phyloP scores from a whole-genome alignment of 2,329 filamentous ascomycete species.

The Blastomyces gilchristii region DNA sequence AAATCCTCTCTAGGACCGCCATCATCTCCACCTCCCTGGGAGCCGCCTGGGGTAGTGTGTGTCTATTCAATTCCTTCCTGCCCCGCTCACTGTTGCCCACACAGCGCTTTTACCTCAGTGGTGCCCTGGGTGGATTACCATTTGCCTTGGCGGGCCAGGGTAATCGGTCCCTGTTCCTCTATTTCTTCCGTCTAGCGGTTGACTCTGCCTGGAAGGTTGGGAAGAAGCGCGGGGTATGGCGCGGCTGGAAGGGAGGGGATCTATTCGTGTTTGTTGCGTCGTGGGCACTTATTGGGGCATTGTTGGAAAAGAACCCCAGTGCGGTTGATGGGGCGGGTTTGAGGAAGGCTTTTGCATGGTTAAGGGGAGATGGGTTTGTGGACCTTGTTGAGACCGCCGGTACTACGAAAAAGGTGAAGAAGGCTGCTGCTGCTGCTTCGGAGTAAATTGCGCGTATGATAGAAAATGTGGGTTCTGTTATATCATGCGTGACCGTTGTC shows the following conservation, averaged over 20 bases:
- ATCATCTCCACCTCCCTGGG: slow-evolving; percentile 77
- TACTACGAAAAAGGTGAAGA: slow-evolving; percentile 27
- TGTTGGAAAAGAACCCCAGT: slow-evolving; percentile 62
- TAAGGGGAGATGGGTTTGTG: slow-evolving; percentile 64
- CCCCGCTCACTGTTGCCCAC: slow-evolving; percentile 65
- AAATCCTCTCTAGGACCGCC: slow-evolving; percentile 62
- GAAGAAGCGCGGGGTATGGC: slow-evolving; percentile 84
- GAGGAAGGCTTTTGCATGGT: slow-evolving; percentile 62
- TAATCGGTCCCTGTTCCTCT: slow-evolving; percentile 53
- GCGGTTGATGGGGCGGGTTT: slow-evolving; percentile 57
- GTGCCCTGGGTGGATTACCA: slow-evolving; percentile 65
- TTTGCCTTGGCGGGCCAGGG: slow-evolving; percentile 55
- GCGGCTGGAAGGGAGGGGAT: slow-evolving; percentile 69
- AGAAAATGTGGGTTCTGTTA: neutral
- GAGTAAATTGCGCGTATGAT: slow-evolving; percentile 4
- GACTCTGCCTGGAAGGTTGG: slow-evolving; percentile 87
- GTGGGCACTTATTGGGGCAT: slow-evolving; percentile 64
- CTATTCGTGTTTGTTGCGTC: slow-evolving; percentile 72
- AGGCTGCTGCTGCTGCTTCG: slow-evolving; percentile 10
- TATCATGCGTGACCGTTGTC: neutral
- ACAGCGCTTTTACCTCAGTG: slow-evolving; percentile 81
- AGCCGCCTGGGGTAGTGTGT: slow-evolving; percentile 79
- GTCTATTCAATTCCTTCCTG: slow-evolving; percentile 72
- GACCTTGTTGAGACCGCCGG: slow-evolving; percentile 50
- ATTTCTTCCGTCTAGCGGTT: slow-evolving; percentile 65